Percentiles rank a stretch among this genome's conserved stretches.
Evolutionary conservation across 768 basidiomycete species (phyloP).

Genomic region (Boletellus emodensis): DNA sequence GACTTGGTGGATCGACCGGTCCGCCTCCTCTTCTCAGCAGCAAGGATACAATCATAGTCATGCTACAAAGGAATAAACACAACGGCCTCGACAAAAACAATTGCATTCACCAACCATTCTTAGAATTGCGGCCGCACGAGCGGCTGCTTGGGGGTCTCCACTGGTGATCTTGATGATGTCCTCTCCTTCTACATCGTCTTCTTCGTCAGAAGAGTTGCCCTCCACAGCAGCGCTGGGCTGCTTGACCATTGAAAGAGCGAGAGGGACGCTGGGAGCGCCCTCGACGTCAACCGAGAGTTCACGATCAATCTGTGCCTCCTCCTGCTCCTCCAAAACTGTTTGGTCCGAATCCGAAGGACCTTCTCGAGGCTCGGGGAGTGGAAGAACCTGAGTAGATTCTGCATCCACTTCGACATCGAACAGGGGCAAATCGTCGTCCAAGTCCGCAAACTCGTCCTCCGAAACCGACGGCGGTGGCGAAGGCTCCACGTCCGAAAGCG

Average conservation of each 20-base stretch:
- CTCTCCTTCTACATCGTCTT: conserved; percentile 35
- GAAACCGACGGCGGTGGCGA: conserved; percentile 6
- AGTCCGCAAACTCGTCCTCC: conserved; percentile 18
- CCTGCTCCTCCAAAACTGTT: conserved; percentile 20
- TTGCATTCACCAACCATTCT: conserved; percentile 58
- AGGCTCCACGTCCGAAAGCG: conserved; percentile 11
- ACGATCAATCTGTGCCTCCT: conserved; percentile 33
- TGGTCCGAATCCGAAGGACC: conserved; percentile 13
- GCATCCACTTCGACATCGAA: conserved; percentile 15
- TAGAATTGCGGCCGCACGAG: conserved; percentile 88
- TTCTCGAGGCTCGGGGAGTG: not conserved
- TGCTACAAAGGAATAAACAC: conserved; percentile 44
- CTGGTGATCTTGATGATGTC: conserved; percentile 79
- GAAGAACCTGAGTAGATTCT: conserved; percentile 14
- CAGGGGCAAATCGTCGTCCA: conserved; percentile 14
- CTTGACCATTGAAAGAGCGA: not conserved
- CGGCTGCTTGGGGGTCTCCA: conserved; percentile 81
- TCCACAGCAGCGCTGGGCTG: conserved; percentile 2
- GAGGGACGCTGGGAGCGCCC: conserved; percentile 5
- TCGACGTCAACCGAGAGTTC: conserved; percentile 33
- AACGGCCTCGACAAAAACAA: not conserved
- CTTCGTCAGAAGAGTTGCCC: conserved; percentile 23
- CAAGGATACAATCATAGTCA: conserved; percentile 75
- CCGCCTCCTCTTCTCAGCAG: conserved; percentile 28
- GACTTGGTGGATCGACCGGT: conserved; percentile 30